Evolutionary conservation across 306 rosid genomes (phyloP).

Genomic region (Datisca glomerata): DNA sequence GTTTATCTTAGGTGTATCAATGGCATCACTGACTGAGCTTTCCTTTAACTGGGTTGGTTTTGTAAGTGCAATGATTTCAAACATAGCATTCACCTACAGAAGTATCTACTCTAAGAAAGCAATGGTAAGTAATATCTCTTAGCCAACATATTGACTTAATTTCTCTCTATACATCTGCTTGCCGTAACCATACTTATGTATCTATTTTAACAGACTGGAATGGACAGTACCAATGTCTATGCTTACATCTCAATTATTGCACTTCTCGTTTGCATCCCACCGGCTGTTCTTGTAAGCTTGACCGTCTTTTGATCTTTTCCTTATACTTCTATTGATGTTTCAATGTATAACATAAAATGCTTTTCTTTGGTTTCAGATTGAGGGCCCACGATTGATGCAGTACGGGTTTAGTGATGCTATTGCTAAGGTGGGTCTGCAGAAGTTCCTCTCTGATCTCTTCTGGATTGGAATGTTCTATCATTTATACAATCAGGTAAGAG

Average conservation of each 20-base stretch:
- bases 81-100: conserved; percentile 84
- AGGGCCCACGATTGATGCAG: conserved; percentile 59
- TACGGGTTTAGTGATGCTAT: conserved; percentile 55
- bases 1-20: conserved; percentile 97
- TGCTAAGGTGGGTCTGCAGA: conserved; percentile 51
- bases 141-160: not conserved
- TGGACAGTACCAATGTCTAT: conserved; percentile 68
- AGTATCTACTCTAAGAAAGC: conserved; percentile 80
- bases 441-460: conserved; percentile 57
- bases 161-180: not conserved
- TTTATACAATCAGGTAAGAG: conserved; percentile 60
- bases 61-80: conserved; percentile 89
- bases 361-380: conserved; percentile 43
- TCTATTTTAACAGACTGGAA: conserved; percentile 43
- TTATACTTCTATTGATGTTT: too few species aligned
- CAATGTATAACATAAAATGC: conserved; percentile 1
- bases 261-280: conserved; percentile 56
- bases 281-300: conserved; percentile 47
- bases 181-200: not conserved
- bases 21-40: conserved; percentile 94
- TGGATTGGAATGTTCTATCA: conserved; percentile 75
- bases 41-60: conserved; percentile 93
- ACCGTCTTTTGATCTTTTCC: too few species aligned
- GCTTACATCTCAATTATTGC: conserved; percentile 77
- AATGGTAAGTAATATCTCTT: conserved; percentile 31